These are phyloP conservation scores for Salicornia ramosissima DNA, from an alignment of 148 eudicot genomes.

Conservation along the genomic window DNA sequence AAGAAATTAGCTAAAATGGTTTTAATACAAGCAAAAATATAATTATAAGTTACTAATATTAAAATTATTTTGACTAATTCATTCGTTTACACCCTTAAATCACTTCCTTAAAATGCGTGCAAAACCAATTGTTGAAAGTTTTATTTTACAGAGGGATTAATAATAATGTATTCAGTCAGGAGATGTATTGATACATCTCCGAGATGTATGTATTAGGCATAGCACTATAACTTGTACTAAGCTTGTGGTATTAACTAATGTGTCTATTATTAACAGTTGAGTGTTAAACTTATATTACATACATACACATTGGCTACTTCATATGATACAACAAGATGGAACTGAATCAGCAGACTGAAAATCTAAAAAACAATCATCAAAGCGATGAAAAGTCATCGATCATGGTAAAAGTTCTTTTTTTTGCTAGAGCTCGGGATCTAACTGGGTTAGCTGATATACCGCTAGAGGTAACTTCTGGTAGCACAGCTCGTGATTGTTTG, in stretches of 20 bases:
- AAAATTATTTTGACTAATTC: no score
- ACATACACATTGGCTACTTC: constrained; percentile 6
- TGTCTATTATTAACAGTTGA: not conserved
- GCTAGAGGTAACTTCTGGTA: constrained; percentile 60
- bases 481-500: constrained; percentile 75
- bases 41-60: no score
- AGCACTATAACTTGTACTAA: not conserved
- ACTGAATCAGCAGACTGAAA: constrained; percentile 19
- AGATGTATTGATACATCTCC: no score
- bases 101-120: no score
- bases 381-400: constrained; percentile 27
- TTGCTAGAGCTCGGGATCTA: constrained; percentile 90
- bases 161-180: no score
- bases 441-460: constrained; percentile 63
- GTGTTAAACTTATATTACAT: not conserved
- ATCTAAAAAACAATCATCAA: constrained; percentile 9
- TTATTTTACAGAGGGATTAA: no score
- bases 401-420: constrained; percentile 73
- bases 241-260: not conserved
- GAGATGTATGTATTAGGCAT: no score
- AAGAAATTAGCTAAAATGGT: no score
- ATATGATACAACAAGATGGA: constrained; percentile 24
- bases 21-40: no score
- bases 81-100: no score
- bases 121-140: no score